phyloP scores from a whole-genome alignment of 148 eudicot genomes.

The Diospyros lotus region DNA sequence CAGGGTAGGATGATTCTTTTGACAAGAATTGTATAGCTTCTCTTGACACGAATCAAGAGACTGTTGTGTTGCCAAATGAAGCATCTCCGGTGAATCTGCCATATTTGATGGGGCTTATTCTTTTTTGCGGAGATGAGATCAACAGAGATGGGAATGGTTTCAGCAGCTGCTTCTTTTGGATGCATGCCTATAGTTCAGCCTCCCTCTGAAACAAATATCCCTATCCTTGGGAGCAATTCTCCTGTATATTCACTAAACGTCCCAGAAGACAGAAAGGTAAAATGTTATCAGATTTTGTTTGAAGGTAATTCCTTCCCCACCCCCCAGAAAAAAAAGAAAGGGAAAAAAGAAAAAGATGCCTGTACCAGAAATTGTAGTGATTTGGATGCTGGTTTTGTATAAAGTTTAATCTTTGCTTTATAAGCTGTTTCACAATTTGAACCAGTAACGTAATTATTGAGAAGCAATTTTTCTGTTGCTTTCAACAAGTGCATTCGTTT shows the following conservation, averaged over 20 bases:
- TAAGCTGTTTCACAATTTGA: too few species aligned
- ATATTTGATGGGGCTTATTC: not conserved
- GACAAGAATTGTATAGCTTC: constrained; percentile 13
- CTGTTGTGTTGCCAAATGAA: too few species aligned
- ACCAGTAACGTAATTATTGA: too few species aligned
- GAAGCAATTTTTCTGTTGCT: too few species aligned
- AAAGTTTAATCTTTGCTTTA: too few species aligned
- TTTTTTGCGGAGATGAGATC: not conserved
- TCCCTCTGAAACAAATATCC: constrained; percentile 5
- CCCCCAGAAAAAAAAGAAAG: too few species aligned
- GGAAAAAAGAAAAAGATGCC: too few species aligned
- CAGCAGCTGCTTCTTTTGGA: not conserved
- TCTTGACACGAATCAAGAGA: not conserved
- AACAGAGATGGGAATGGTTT: not conserved
- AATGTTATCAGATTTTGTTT: too few species aligned
- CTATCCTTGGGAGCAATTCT: not conserved
- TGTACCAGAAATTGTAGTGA: too few species aligned
- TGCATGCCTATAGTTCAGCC: constrained; percentile 18
- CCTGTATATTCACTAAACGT: constrained; percentile 15
- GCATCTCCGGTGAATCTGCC: not conserved
- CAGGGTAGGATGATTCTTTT: constrained; percentile 17
- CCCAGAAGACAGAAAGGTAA: not conserved
- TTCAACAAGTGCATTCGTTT: too few species aligned
- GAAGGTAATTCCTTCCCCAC: too few species aligned
- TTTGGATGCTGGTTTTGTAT: too few species aligned